Evolutionary conservation across 306 rosid genomes (phyloP).

Genomic region (Corylus heterophylla): DNA sequence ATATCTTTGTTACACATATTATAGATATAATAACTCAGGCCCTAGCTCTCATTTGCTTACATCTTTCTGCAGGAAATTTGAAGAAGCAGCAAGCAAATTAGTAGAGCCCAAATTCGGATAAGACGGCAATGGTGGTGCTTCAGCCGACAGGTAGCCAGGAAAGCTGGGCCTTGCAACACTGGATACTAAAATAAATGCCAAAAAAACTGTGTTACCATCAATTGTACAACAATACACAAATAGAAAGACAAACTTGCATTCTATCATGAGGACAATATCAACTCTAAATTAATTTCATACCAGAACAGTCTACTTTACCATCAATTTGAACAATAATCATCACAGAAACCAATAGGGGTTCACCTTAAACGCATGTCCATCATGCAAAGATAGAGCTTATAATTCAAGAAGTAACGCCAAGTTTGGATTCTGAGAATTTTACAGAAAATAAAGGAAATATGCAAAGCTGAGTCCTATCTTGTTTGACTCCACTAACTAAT

Average conservation of each 20-base stretch:
- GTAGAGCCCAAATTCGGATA: conserved; percentile 29
- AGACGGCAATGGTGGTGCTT: conserved; percentile 40
- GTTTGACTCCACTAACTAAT: background rate
- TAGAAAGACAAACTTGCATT: conserved; percentile 3
- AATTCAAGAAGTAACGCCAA: background rate
- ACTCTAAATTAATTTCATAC: background rate
- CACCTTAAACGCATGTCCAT: background rate
- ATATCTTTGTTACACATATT: background rate
- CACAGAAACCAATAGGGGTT: too few relatives aligned
- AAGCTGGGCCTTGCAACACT: conserved; percentile 41
- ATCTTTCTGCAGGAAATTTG: conserved; percentile 48
- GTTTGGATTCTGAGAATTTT: too few relatives aligned
- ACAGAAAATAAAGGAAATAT: background rate
- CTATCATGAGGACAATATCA: conserved; percentile 3
- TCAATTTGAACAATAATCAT: background rate
- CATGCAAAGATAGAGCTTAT: background rate
- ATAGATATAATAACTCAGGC: background rate
- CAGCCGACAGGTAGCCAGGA: conserved; percentile 53
- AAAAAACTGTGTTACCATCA: conserved; percentile 10
- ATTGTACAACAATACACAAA: background rate
- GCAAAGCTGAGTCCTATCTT: background rate
- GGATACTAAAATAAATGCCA: conserved; percentile 38
- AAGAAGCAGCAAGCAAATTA: conserved; percentile 36
- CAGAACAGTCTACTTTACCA: background rate
- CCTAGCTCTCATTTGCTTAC: conserved; percentile 24